Base-by-base conservation (phyloP, 305 asterid species). In the Solanum chacoense region DNA sequence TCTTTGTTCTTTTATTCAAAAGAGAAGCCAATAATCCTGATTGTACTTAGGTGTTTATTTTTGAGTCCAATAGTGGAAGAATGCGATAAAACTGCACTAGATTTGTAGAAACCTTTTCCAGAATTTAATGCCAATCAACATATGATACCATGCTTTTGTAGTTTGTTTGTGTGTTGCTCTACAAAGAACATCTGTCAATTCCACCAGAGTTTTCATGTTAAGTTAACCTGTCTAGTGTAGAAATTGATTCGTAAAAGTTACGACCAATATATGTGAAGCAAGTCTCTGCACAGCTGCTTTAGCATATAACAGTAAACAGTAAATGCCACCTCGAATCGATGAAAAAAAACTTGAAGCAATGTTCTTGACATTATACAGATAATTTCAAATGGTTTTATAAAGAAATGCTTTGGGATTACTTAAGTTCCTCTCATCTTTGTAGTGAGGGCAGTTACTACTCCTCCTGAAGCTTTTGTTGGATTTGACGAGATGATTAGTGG, bases 401-500 rank as follows among this genome's bases (percentile, higher is more conserved):
- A 32, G 73, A 29, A 83, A 67, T 50, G 34, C 42, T 83, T 83
- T 0, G 5, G 28, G 85, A 76, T 74, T 78, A 14, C 73, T 86
- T 28, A 79, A 31, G 85, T 29, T 32, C 45, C 71, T 87, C 88
- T 78, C 20, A 89, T 91, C 86, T 86, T 92, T 91, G 90, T 94
- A 96, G 97, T 88, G 93, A 92, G 96, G 90, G 90, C 89, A 65
- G 74, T 93, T 87, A 90, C 88, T 65, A 90, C 91, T 67, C 87
- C 91, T 73, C 13, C 91, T 69, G 91, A 92, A 90, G 90, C 88
- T 22, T 85, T 90, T 69, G 89, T 91, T 75, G 94, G 95, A 55
- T 94, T 95, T 69, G 85, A 92, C 20, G 94, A 91, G 88, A 94
- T 95, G 97, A 91, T 92, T 87, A 89, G 92, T 85, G 95, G 97